Conservation (phyloP, 2,329 filamentous ascomycete species). For the Talaromyces verruculosus region DNA sequence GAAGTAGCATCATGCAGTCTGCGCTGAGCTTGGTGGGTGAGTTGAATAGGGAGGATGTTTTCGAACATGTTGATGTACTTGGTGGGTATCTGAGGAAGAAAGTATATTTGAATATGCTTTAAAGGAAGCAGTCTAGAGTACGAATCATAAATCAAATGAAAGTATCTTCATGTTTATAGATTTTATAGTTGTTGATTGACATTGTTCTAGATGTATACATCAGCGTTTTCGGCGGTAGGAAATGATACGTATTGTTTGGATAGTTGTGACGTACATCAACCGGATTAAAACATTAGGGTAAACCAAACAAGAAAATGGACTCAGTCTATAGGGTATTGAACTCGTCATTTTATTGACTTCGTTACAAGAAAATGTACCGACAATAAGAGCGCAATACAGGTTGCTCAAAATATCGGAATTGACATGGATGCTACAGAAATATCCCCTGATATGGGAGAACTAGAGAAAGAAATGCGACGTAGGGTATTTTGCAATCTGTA, state of each 20-base stretch:
- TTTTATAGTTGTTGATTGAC: neutral
- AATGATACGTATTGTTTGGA: neutral
- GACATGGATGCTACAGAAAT: neutral
- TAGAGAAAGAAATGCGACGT: slow-evolving; percentile 2
- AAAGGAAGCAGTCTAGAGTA: neutral
- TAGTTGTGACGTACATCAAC: slow-evolving; percentile 4
- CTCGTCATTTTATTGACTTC: neutral
- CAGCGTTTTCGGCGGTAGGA: neutral
- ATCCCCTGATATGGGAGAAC: neutral
- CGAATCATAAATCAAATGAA: neutral
- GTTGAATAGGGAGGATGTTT: neutral
- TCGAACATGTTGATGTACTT: neutral
- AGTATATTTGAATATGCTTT: neutral
- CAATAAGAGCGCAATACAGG: neutral
- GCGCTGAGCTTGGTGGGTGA: neutral
- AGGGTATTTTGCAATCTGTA: neutral
- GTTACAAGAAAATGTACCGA: too few species aligned
- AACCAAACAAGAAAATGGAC: neutral
- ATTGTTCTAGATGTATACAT: neutral
- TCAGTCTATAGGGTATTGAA: neutral
- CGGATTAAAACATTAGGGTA: neutral
- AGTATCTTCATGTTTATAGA: neutral
- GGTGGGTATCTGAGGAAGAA: neutral
- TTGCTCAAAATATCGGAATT: slow-evolving; percentile 1
- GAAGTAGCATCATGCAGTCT: neutral